These are phyloP conservation scores for Starmerella cellae DNA, from an alignment of 805 yeast species.

Conservation along the genomic window DNA sequence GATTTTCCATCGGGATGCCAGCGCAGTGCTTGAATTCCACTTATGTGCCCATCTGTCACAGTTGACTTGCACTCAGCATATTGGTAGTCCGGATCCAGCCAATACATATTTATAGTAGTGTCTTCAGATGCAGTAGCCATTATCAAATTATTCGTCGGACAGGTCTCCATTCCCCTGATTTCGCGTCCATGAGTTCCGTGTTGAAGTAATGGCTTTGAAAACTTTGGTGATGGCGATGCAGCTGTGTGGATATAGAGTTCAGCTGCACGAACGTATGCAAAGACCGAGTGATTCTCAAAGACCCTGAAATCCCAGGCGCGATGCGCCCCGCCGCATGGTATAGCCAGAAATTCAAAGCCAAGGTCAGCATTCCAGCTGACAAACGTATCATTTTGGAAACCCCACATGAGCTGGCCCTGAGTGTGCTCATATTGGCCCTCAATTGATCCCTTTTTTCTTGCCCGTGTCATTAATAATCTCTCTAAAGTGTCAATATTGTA, in stretches of 20 bases:
- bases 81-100: conserved; percentile 36
- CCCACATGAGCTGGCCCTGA: conserved; percentile 45
- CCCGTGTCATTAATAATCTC: conserved; percentile 36
- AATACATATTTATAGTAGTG: conserved; percentile 58
- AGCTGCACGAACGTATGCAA: conserved; percentile 24
- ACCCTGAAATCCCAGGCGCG: conserved; percentile 53
- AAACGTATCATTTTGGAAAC: conserved; percentile 69
- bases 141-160: conserved; percentile 29
- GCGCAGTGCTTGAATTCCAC: conserved; percentile 73
- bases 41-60: conserved; percentile 62
- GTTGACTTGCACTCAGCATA: conserved; percentile 14
- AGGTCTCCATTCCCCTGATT: conserved; percentile 58
- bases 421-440: conserved; percentile 48
- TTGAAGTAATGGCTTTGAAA: conserved; percentile 26
- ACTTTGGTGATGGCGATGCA: conserved; percentile 7
- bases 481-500: conserved; percentile 5
- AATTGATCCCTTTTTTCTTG: conserved; percentile 55
- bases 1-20: conserved; percentile 29
- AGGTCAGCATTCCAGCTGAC: conserved; percentile 71
- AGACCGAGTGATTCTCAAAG: conserved; percentile 20
- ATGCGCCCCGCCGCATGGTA: conserved; percentile 83
- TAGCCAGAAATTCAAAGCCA: conserved; percentile 55
- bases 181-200: conserved; percentile 88
- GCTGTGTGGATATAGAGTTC: conserved; percentile 39
- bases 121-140: conserved; percentile 82